phyloP scores from a whole-genome alignment of 169 alveolate genomes.

The Perkinsus olseni region DNA sequence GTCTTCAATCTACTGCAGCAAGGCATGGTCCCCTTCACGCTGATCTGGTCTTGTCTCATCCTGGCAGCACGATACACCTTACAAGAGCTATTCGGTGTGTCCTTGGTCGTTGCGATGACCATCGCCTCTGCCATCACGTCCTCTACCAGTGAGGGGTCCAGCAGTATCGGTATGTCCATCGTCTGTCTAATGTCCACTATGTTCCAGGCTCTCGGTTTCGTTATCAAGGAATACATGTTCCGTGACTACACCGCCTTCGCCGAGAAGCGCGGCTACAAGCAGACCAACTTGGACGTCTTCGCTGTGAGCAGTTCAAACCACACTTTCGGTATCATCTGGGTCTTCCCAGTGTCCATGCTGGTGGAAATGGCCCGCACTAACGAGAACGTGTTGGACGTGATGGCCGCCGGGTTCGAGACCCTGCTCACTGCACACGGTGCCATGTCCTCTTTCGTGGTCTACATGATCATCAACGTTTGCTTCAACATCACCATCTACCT shows the following conservation, averaged over 20 bases:
- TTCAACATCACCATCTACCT: background rate
- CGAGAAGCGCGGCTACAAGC: background rate
- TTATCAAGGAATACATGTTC: background rate
- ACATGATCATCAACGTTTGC: background rate
- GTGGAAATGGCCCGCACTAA: background rate
- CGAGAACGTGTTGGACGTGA: background rate
- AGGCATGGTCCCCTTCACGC: background rate
- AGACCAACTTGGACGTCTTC: background rate
- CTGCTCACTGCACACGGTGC: background rate
- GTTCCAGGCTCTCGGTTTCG: background rate
- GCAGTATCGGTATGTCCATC: background rate
- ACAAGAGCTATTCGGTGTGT: background rate
- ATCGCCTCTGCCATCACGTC: background rate
- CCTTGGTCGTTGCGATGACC: background rate
- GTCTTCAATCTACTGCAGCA: background rate
- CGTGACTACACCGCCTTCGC: background rate
- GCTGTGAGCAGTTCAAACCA: background rate
- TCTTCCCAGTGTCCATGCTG: background rate
- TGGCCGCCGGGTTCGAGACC: background rate
- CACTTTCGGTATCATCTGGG: background rate
- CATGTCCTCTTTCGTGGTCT: background rate
- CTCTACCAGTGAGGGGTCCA: background rate
- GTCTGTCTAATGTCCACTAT: background rate
- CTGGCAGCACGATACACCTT: background rate
- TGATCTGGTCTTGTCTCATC: background rate